Base-by-base conservation (phyloP, 2,329 filamentous ascomycete species). In the Venturia asperata region DNA sequence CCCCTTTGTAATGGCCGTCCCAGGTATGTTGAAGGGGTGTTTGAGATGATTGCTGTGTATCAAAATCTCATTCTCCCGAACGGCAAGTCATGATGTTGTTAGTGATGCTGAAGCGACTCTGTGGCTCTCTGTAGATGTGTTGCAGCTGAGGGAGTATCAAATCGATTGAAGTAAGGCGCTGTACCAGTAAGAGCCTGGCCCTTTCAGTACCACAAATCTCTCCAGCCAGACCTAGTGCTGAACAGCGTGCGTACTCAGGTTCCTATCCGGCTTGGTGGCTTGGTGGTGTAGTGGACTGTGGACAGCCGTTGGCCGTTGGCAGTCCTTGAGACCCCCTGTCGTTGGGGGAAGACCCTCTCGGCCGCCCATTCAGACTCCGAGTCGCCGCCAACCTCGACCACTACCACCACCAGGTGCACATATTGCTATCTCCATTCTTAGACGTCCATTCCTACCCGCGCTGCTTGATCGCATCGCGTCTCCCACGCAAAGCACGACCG, bases 321-420 rank as follows among this genome's bases (percentile, higher is more conserved):
- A 30, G 7, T 37, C 7, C 5, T 1, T 34, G 27, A 15, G 49
- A 19, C 27, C 52, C 52, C 30, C 30, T 37, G 52, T 37, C 52
- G 13, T 58, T 34, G 37, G 27, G 17, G 27, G 52, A 41, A 11
- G 39, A 15, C 24, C 49, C 49, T 19, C 24, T 58, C 27, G 30
- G 30, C 24, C 52, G 9, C 27, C 30, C 24, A 3, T 2, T 34
- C 15, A 15, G 37, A 30, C n/a, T n/a, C n/a, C n/a, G n/a, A n/a
- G n/a, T 13, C 30, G 11, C 11, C 30, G 27, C 52, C 52, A 58
- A 19, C 30, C 27, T 37, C 30, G 19, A 61, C 58, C 62, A 67
- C 63, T 65, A 24, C 21, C 61, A 41, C 39, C 39, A 41, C 39
- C 39, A 41, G 15, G 39, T 41, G 10, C 15, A 5, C 43, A 43